Percentiles rank a stretch among this genome's conserved stretches.
Evolutionary conservation across 345 rosid genomes (phyloP).

Genomic region (Boechera retrofracta): DNA sequence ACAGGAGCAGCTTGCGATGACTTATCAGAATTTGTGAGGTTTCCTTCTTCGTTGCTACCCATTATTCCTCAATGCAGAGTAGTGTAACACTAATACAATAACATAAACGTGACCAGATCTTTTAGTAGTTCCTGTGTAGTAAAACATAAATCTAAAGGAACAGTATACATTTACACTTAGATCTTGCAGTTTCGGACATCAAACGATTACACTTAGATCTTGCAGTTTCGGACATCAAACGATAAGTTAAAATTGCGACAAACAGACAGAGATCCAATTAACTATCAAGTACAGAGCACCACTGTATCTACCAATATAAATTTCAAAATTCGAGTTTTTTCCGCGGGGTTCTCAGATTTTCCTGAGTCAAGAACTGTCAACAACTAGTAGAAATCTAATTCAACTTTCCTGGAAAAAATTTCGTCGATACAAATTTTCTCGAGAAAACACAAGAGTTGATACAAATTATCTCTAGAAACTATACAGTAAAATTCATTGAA

Average conservation of each 20-base stretch:
- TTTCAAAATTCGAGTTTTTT: neutral
- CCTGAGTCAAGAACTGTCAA: neutral
- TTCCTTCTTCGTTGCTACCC: constrained; percentile 78
- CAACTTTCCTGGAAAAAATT: neutral
- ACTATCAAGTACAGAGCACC: neutral
- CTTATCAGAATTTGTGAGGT: constrained; percentile 64
- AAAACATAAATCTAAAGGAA: constrained; percentile 2
- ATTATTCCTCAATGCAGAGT: constrained; percentile 41
- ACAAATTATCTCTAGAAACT: neutral
- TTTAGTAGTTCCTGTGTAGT: neutral
- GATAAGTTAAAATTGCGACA: neutral
- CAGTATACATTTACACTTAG: neutral
- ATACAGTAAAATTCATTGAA: neutral
- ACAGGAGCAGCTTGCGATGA: constrained; percentile 53
- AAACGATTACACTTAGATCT: constrained; percentile 29
- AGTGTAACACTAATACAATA: constrained; percentile 1
- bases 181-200: constrained; percentile 24
- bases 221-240: constrained; percentile 2
- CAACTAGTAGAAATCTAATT: neutral
- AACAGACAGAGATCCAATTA: constrained; percentile 30
- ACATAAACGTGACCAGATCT: constrained; percentile 6
- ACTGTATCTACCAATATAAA: neutral
- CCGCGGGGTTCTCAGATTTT: constrained; percentile 7
- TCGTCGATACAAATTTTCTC: neutral
- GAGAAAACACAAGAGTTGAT: neutral